A percentile compares a stretch with the other conserved stretches of the same genome.
Evolutionary conservation across 768 basidiomycete genomes (phyloP).

Genomic region (Mycena metata): DNA sequence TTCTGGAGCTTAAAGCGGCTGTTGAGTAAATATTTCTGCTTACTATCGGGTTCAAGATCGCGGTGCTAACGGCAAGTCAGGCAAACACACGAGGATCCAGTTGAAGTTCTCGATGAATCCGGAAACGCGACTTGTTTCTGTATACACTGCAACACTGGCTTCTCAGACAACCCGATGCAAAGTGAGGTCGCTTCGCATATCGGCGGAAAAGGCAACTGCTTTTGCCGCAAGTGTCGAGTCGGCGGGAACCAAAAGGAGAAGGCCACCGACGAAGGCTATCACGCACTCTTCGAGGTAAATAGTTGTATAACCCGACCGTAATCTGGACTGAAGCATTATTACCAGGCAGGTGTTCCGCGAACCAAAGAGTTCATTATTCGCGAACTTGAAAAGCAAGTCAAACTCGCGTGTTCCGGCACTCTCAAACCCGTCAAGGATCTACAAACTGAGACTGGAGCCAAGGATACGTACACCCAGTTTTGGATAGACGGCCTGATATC

Average conservation of each 20-base stretch:
- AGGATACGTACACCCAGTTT: conserved; percentile 18
- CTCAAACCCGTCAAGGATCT: neutral
- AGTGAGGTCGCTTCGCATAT: conserved; percentile 26
- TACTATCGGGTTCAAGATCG: too few species aligned
- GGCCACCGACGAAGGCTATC: conserved; percentile 28
- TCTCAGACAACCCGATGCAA: too few species aligned
- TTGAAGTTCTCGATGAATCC: too few species aligned
- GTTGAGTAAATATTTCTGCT: too few species aligned
- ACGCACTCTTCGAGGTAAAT: conserved; percentile 11
- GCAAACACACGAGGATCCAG: too few species aligned
- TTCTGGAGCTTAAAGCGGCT: too few species aligned
- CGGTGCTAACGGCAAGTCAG: too few species aligned
- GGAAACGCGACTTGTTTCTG: too few species aligned
- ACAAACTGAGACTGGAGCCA: conserved; percentile 2
- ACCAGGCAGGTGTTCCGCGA: conserved; percentile 19
- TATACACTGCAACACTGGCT: too few species aligned
- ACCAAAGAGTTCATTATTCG: conserved; percentile 3
- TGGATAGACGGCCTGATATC: conserved; percentile 22
- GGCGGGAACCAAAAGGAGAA: conserved; percentile 27
- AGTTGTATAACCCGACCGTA: too few species aligned
- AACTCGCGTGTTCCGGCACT: neutral
- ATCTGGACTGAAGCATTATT: too few species aligned
- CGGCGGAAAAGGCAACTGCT: conserved; percentile 25
- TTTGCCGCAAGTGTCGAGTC: conserved; percentile 30
- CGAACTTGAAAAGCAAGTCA: conserved; percentile 5